Base-by-base conservation (phyloP, 202 grass and related monocot genomes). In the Alloteropsis angusta region DNA sequence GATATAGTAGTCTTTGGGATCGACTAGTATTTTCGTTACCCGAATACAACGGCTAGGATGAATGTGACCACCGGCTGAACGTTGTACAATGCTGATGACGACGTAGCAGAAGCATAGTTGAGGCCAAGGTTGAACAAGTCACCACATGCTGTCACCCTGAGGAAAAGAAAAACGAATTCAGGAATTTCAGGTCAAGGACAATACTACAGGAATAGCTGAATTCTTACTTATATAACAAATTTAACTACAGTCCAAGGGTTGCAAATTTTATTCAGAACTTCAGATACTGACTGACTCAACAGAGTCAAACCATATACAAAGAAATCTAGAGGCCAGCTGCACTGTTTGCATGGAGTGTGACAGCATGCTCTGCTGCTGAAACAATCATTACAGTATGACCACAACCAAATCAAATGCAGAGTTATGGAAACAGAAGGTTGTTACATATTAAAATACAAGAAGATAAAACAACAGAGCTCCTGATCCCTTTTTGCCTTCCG, bases 1-100 rank as follows among this genome's bases (percentile, higher is more conserved):
- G 42, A 17, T 28, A 30, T n/a, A 64, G 4, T 15, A 42, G 21
- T 30, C 1, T 26, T 68, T 2, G 14, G 41, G 7, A 30, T 28
- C 25, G 34, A 49, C 0, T 32, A 49, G 25, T 34, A 16, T 68
- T 17, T 17, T 26, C 6, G 14, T 84, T 84, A 94, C 89, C 92
- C 80, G 45, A 95, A 78, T 52, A 87, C 57, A 69, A 92, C 55
- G 23, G 92, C 87, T 4, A 90, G 63, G 67, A 92, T 71, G 72
- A 96, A 96, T 36, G 76, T 90, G 6, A 85, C 73, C 76, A 96
- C 93, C 3, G 87, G 89, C 22, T 89, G 85, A 41, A 82, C 76
- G 16, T 90, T 96, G 68, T 87, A 87, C 60, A 92, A 32, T 49
- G 87, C 89, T 25, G 93, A 89, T 0, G 87, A 79, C 0, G 89